Conservation (phyloP, 495 filamentous ascomycete species). For the Lentithecium fluviatile region DNA sequence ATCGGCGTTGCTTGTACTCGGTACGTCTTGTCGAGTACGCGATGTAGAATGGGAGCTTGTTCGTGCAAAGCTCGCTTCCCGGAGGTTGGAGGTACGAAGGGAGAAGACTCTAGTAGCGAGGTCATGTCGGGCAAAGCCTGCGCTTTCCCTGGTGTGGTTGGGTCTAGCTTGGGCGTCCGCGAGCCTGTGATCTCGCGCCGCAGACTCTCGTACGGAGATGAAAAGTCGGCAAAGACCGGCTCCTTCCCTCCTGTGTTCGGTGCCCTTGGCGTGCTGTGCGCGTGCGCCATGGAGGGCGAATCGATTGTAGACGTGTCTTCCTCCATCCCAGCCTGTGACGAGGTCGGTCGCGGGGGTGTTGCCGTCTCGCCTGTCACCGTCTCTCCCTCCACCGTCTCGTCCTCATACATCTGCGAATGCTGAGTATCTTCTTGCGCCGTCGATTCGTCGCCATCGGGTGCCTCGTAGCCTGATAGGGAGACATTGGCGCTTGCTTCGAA, state of each 20-base stretch:
- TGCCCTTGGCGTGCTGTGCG: slow-evolving; percentile 42
- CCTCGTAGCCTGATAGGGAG: slow-evolving; percentile 93
- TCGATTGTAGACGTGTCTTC: slow-evolving; percentile 57
- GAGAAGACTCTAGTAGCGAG: slow-evolving; percentile 49
- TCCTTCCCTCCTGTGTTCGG: slow-evolving; percentile 39
- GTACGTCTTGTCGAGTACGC: slow-evolving; percentile 88
- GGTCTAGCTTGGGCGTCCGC: slow-evolving; percentile 23
- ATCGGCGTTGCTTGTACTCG: slow-evolving; percentile 89
- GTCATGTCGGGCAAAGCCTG: slow-evolving; percentile 55
- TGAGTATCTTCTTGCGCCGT: slow-evolving; percentile 51
- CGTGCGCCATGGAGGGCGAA: slow-evolving; percentile 50
- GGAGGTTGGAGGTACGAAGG: slow-evolving; percentile 40
- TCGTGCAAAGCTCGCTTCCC: slow-evolving; percentile 29
- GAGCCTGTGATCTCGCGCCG: slow-evolving; percentile 56
- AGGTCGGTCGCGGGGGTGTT: slow-evolving; percentile 36
- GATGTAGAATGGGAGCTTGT: slow-evolving; percentile 76
- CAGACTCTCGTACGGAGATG: slow-evolving; percentile 66
- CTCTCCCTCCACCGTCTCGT: slow-evolving; percentile 35
- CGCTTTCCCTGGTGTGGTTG: slow-evolving; percentile 46
- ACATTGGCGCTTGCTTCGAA: slow-evolving; percentile 98
- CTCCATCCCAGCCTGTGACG: slow-evolving; percentile 34
- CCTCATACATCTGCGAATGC: slow-evolving; percentile 44
- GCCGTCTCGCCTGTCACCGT: slow-evolving; percentile 34
- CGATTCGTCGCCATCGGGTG: slow-evolving; percentile 58
- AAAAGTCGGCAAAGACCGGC: slow-evolving; percentile 58